Evolutionary conservation across 73 alveolate species (phyloP), one percentile per base, ranked within the genome.

Genomic region (Uronychia binucleata): DNA sequence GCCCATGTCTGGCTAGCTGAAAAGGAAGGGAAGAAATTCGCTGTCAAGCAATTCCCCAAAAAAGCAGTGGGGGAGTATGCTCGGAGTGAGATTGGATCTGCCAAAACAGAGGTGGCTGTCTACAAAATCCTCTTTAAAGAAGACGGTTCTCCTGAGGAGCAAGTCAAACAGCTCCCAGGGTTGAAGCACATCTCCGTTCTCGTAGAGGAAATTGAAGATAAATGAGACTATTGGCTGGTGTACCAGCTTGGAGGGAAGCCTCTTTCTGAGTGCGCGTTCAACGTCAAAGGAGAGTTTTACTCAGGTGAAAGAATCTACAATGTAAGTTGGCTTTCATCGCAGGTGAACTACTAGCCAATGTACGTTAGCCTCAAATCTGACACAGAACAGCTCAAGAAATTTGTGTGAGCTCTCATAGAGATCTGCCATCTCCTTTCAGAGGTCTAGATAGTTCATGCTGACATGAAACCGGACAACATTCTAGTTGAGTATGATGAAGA

Each of bases 1-100:
- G 98, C 98, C 0, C 79, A 87, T 26, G 98, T 93, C 32, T 93
- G 98, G 96, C 93, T 93, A 13, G 96, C 92, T 26, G 81, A 77
- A 57, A 74, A 57, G 28, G 83, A 86, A 0, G 92, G 92, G 11
- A 83, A 93, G 59, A 58, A 86, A 58, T 90, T 91, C 26, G 98
- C 98, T 1, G 75, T 93, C 74, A 93, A 93, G 80, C 91, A 93
- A 78, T 83, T 93, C 80, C 89, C 96, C 1, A 91, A 82, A 60
- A 58, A 59, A 59, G 78, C 67, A 8, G 88, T 78, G 31, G 28
- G 28, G 28, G 78, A 58, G n/a, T n/a, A n/a, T 30, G 92, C 84
- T 57, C 26, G 59, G 27, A 79, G 88, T 0, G 89, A 84, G 25
- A 30, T 58, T 26, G 88, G 67, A 28, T 75, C 78, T 57, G 91